Percentiles rank a stretch among this genome's conserved stretches.
These are phyloP conservation scores for Spiromastix sp. DNA, from an alignment of 2,329 filamentous ascomycete genomes.

Conservation along the genomic window DNA sequence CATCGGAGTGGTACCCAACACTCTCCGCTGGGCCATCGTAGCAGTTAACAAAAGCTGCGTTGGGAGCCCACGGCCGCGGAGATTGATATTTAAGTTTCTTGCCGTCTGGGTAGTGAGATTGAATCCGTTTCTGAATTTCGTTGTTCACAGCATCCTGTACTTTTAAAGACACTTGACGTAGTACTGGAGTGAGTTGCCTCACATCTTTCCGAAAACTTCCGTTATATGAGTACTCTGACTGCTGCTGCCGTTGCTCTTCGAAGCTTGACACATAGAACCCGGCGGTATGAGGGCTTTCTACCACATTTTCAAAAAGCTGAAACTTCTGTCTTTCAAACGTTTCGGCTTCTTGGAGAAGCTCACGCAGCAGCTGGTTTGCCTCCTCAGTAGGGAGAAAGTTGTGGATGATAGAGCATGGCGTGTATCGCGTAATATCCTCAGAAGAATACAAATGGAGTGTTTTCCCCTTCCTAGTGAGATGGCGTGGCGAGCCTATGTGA, in stretches of 20 bases:
- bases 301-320: constrained; percentile 79
- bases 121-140: constrained; percentile 64
- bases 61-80: constrained; percentile 64
- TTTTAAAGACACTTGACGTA: constrained; percentile 56
- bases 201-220: constrained; percentile 67
- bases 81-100: constrained; percentile 71
- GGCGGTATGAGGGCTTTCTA: constrained; percentile 73
- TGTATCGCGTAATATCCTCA: constrained; percentile 67
- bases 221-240: constrained; percentile 77
- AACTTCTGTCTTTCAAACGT: constrained; percentile 65
- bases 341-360: constrained; percentile 63
- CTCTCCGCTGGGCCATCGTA: constrained; percentile 72
- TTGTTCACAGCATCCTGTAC: constrained; percentile 68
- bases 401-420: constrained; percentile 84
- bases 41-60: constrained; percentile 90
- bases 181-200: constrained; percentile 62
- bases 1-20: constrained; percentile 88
- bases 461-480: constrained; percentile 61
- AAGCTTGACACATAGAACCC: constrained; percentile 71
- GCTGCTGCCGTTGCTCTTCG: constrained; percentile 59
- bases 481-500: constrained; percentile 25
- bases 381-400: constrained; percentile 68
- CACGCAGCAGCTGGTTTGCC: constrained; percentile 62
- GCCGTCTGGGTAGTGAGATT: constrained; percentile 54
- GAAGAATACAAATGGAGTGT: constrained; percentile 79